Conservation (phyloP, 2,329 filamentous ascomycete genomes). For the Xylariomycetidae sp. region DNA sequence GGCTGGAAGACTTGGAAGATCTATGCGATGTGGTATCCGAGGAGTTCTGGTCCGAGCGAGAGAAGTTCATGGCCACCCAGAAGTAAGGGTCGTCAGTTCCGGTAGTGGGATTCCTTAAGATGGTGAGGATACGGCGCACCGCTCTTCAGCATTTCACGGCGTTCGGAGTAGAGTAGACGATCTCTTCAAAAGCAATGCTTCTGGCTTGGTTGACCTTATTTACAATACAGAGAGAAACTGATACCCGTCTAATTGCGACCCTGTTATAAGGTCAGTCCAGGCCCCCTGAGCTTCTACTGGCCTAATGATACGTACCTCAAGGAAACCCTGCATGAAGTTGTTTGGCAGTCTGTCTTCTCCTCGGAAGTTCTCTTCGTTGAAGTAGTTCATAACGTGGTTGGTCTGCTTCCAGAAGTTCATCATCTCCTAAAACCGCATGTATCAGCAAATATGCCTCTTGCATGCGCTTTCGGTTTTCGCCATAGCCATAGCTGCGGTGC, state of each 20-base stretch:
- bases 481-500: no score
- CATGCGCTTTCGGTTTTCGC: no score
- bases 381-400: constrained; percentile 94
- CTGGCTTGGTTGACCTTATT: constrained; percentile 30
- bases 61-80: constrained; percentile 45
- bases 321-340: constrained; percentile 89
- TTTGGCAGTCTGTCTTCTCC: constrained; percentile 72
- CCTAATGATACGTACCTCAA: constrained; percentile 64
- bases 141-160: constrained; percentile 23
- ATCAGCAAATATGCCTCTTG: no score
- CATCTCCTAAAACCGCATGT: no score
- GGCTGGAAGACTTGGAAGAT: constrained; percentile 79
- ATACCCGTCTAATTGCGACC: constrained; percentile 49
- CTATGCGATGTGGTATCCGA: constrained; percentile 91
- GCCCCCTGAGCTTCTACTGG: not conserved
- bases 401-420: constrained; percentile 99
- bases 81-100: not conserved
- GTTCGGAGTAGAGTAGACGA: constrained; percentile 26
- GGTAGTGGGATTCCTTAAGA: constrained; percentile 4
- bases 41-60: constrained; percentile 68
- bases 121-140: no score
- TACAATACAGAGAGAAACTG: constrained; percentile 26
- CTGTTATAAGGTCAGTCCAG: constrained; percentile 27
- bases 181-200: constrained; percentile 26
- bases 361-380: constrained; percentile 75